Percentiles rank a stretch among this genome's conserved stretches.
These are phyloP conservation scores for Camellia sinensis DNA, from an alignment of 148 eudicot genomes.

Conservation along the genomic window DNA sequence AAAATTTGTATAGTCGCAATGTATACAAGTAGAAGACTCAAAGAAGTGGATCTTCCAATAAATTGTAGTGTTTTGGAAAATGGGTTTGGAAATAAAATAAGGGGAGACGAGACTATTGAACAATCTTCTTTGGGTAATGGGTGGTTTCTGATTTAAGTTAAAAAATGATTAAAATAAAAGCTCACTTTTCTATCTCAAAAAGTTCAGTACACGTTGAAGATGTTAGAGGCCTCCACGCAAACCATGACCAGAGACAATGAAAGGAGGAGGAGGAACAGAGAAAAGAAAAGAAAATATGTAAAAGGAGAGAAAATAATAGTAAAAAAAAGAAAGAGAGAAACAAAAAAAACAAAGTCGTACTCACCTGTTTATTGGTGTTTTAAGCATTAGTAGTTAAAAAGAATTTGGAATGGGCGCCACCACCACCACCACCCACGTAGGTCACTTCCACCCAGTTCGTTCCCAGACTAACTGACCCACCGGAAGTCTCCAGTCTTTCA, in stretches of 20 bases:
- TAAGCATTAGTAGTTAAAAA: too few relatives aligned
- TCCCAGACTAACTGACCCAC: background rate
- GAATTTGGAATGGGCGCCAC: background rate
- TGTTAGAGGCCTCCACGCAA: conserved; percentile 11
- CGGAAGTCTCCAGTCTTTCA: conserved; percentile 8
- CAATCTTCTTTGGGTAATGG: conserved; percentile 19
- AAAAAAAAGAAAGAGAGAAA: background rate
- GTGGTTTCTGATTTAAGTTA: conserved; percentile 23
- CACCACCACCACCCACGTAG: background rate
- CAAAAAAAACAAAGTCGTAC: too few relatives aligned
- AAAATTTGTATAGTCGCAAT: too few relatives aligned
- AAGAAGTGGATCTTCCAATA: conserved; percentile 1
- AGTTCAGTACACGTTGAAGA: conserved; percentile 21
- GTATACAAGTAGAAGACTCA: background rate
- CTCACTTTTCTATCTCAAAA: background rate
- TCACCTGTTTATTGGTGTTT: background rate
- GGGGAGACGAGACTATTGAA: background rate
- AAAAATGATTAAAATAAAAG: conserved; percentile 19
- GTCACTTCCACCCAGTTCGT: background rate
- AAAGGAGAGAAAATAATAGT: too few relatives aligned
- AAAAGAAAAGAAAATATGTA: background rate
- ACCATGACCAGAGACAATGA: conserved; percentile 1
- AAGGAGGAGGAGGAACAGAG: background rate
- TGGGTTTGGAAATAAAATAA: conserved; percentile 13
- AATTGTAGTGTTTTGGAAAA: background rate